phyloP scores from a whole-genome alignment of 2,329 filamentous ascomycete species.

The Diaporthe vexans region DNA sequence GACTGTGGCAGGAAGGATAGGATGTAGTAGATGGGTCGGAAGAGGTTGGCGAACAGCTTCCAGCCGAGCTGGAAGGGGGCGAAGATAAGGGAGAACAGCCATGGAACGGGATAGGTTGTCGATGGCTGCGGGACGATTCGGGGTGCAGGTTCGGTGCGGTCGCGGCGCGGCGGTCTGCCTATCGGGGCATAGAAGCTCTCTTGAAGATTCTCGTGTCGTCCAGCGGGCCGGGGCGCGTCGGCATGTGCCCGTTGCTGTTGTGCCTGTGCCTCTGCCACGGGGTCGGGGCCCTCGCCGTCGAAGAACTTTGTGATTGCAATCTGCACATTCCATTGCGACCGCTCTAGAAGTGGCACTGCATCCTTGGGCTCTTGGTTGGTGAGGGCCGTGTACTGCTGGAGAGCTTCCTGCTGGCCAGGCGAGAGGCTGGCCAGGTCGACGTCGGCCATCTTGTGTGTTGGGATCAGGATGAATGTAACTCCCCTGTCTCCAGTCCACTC shows the following conservation, averaged over 20 bases:
- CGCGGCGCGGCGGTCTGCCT: slow-evolving; percentile 49
- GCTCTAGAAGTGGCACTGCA: slow-evolving; percentile 82
- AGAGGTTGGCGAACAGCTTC: slow-evolving; percentile 75
- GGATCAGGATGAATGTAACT: neutral
- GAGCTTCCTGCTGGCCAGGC: slow-evolving; percentile 81
- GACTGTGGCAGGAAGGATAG: slow-evolving; percentile 84
- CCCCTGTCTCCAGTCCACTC: neutral
- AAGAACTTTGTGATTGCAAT: slow-evolving; percentile 98
- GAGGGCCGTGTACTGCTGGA: slow-evolving; percentile 90
- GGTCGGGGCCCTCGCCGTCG: slow-evolving; percentile 91
- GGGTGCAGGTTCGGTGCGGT: slow-evolving; percentile 77
- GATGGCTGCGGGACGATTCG: slow-evolving; percentile 85
- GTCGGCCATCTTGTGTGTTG: slow-evolving; percentile 58
- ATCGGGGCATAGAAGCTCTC: slow-evolving; percentile 63
- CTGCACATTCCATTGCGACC: slow-evolving; percentile 98
- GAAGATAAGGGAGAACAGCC: slow-evolving; percentile 83
- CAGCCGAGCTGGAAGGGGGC: slow-evolving; percentile 83
- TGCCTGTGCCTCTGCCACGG: slow-evolving; percentile 80
- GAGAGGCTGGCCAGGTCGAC: slow-evolving; percentile 79
- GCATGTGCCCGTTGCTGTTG: slow-evolving; percentile 62
- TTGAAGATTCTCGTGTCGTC: slow-evolving; percentile 81
- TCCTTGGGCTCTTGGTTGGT: slow-evolving; percentile 85
- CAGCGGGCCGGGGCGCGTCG: slow-evolving; percentile 71
- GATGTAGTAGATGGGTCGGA: slow-evolving; percentile 82
- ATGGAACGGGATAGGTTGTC: slow-evolving; percentile 77